Evolutionary conservation across 2,329 filamentous ascomycete species (phyloP), one percentile per base, ranked within the genome.

Genomic region (Colletotrichum sp.): DNA sequence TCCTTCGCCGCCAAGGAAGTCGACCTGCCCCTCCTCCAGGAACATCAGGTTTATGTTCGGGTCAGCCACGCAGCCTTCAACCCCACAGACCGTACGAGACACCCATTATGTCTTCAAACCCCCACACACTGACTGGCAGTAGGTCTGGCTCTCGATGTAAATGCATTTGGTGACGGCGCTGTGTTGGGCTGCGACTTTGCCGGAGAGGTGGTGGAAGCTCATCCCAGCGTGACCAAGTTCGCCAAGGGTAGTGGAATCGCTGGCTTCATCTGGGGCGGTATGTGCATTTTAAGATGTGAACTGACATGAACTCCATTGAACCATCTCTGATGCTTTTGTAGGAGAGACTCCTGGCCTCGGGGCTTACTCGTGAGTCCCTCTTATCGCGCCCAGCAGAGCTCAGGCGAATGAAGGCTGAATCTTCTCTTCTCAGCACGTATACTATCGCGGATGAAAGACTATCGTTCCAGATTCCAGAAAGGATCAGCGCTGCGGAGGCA

Each of bases 171-270:
- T 0, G 67, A 62, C 32, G 67, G 67, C 6, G 67, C 67, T 5
- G 52, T 70, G 1, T 34, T 70, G 8, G 67, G 67, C 55, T 70
- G 67, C 21, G 67, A 70, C 18, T 70, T 70, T 16, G 67, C 30
- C 4, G 67, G 67, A 7, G 24, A 44, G 13, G 55, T 70, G 8
- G n/a, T 39, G 21, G 30, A 70, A 13, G 18, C 16, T 44, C 52
- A 62, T 26, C 15, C 32, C 3, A 59, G 49, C 21, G 67, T 62
- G 24, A 70, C 60, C 26, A 39, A 24, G 60, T 57, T 67, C 30
- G 9, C 26, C 30, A 24, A 32, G 24, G 9, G 74, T 0, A 32
- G 28, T 21, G 3, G 4, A 3, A 32, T 62, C 28, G 59, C 59
- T 2, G 26, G 16, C 12, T 30, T 32, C 16, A 16, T 62, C 28